phyloP scores from a whole-genome alignment of 2,329 filamentous ascomycete species.

The Cladosporium halotolerans region DNA sequence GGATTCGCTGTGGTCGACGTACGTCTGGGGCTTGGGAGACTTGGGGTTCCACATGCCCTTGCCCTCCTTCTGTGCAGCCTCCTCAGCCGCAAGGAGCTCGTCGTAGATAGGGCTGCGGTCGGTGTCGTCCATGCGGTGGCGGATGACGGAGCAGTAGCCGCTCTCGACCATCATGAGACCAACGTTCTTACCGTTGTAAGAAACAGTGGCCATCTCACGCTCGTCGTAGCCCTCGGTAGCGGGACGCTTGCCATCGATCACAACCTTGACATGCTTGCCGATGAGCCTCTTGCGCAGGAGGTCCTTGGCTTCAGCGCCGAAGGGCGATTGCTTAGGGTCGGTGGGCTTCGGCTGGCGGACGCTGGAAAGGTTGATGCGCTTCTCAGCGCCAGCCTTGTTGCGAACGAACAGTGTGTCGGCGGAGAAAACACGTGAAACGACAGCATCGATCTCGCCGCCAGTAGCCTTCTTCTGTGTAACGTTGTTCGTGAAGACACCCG shows the following conservation, averaged over 20 bases:
- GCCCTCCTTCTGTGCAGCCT: conserved; percentile 73
- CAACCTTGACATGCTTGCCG: conserved; percentile 88
- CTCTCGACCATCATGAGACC: conserved; percentile 81
- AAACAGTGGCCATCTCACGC: conserved; percentile 86
- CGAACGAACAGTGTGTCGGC: conserved; percentile 85
- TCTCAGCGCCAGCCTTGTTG: conserved; percentile 77
- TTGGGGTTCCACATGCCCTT: conserved; percentile 96
- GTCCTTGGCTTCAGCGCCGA: conserved; percentile 90
- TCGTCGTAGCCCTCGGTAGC: conserved; percentile 88
- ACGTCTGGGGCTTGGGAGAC: conserved; percentile 72
- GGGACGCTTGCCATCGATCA: conserved; percentile 83
- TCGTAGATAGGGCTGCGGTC: conserved; percentile 94
- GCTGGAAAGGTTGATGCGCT: conserved; percentile 86
- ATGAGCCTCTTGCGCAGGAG: conserved; percentile 90
- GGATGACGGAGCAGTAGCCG: conserved; percentile 88
- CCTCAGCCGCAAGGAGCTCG: conserved; percentile 72
- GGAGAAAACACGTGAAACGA: conserved; percentile 76
- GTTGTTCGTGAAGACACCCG: conserved; percentile 75
- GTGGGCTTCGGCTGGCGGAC: conserved; percentile 85
- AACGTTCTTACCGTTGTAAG: conserved; percentile 77
- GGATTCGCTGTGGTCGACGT: conserved; percentile 84
- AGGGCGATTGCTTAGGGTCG: conserved; percentile 81
- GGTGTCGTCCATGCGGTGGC: conserved; percentile 89
- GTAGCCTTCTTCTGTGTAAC: conserved; percentile 59
- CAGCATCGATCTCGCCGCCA: conserved; percentile 66